Conservation (phyloP, 345 rosid species). For the Citrus hindsii region DNA sequence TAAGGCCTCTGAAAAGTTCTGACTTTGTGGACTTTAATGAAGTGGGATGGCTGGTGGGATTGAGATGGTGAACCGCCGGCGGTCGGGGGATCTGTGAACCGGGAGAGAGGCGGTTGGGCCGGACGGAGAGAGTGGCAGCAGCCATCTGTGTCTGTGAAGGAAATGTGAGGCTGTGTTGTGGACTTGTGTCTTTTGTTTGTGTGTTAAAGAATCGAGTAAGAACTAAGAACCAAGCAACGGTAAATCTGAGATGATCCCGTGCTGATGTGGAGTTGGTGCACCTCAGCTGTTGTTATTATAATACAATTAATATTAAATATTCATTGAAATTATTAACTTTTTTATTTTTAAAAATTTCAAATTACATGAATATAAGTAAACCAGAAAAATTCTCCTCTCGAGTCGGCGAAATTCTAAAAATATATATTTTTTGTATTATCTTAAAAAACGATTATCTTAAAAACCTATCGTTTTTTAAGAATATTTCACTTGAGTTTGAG, state of each 20-base stretch:
- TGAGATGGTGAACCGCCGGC: conserved; percentile 19
- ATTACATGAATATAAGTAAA: too few relatives aligned
- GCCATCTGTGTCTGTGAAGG: neutral
- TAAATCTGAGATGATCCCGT: neutral
- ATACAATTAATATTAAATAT: too few relatives aligned
- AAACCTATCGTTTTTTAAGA: too few relatives aligned
- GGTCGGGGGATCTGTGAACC: conserved; percentile 33
- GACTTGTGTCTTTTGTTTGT: neutral
- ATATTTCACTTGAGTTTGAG: too few relatives aligned
- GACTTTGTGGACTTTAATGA: conserved; percentile 20
- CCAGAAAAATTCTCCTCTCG: too few relatives aligned
- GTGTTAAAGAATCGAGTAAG: neutral
- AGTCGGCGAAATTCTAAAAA: too few relatives aligned
- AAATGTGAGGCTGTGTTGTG: conserved; percentile 15
- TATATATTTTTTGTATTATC: too few relatives aligned
- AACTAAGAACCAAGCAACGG: neutral
- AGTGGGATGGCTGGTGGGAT: conserved; percentile 2
- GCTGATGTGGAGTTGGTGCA: neutral
- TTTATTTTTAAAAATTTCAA: too few relatives aligned
- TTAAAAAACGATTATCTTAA: too few relatives aligned
- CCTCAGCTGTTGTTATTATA: too few relatives aligned
- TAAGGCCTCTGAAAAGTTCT: conserved; percentile 40
- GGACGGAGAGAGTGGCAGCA: conserved; percentile 77
- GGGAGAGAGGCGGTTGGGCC: conserved; percentile 53
- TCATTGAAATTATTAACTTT: too few relatives aligned